Percentiles rank a stretch among this genome's conserved stretches.
Evolutionary conservation across 2,329 filamentous ascomycete species (phyloP).

Genomic region (Colletotrichum sp.): DNA sequence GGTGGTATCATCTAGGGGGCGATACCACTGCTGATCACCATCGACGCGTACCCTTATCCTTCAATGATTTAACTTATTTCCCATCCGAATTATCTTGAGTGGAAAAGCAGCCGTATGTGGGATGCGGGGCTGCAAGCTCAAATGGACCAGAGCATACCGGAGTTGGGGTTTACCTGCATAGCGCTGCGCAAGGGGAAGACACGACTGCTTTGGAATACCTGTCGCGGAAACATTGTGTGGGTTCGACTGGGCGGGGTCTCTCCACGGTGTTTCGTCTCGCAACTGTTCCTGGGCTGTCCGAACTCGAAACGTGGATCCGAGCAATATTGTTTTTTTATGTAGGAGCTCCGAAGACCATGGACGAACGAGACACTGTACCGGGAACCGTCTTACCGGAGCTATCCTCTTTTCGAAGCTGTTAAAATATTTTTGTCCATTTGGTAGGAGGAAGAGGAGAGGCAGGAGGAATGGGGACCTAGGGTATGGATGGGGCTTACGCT

Average conservation of each 20-base stretch:
- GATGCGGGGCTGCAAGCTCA: conserved; percentile 6
- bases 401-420: neutral
- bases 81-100: neutral
- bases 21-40: conserved; percentile 18
- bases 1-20: conserved; percentile 60
- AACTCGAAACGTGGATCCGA: conserved; percentile 17
- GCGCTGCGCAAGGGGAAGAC: conserved; percentile 17
- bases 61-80: conserved; percentile 13
- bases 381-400: neutral
- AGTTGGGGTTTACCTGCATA: conserved; percentile 23
- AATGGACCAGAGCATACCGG: conserved; percentile 13
- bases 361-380: neutral
- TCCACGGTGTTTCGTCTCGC: conserved; percentile 19
- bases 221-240: conserved; percentile 12
- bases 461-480: neutral
- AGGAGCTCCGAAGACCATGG: neutral
- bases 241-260: conserved; percentile 8
- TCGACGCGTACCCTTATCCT: conserved; percentile 1
- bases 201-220: conserved; percentile 18
- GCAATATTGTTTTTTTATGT: conserved; percentile 3
- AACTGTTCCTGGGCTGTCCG: conserved; percentile 12
- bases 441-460: neutral
- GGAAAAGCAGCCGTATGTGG: neutral
- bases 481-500: conserved; percentile 6
- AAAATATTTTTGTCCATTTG: neutral